phyloP scores from a whole-genome alignment of 2,329 filamentous ascomycete species.

The Penicillium sp. region DNA sequence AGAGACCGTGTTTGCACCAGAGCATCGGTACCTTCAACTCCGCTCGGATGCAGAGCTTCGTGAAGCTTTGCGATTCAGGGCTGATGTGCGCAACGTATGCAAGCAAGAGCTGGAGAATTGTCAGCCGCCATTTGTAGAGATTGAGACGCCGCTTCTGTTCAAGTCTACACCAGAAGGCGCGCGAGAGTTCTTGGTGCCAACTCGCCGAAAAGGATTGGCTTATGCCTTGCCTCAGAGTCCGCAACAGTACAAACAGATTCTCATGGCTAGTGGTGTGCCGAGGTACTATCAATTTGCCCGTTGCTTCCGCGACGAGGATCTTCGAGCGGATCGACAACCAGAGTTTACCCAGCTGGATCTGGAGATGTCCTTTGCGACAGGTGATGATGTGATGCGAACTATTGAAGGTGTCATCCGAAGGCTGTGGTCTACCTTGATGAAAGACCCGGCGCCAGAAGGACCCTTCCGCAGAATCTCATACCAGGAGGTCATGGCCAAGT shows the following conservation, averaged over 20 bases:
- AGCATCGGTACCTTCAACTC: constrained; percentile 77
- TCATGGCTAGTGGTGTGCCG: constrained; percentile 82
- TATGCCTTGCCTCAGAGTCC: constrained; percentile 95
- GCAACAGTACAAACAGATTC: constrained; percentile 96
- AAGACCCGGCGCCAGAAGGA: constrained; percentile 38
- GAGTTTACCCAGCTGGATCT: constrained; percentile 97
- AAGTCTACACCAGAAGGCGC: constrained; percentile 97
- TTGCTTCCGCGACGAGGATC: constrained; percentile 93
- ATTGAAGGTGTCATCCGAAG: constrained; percentile 50
- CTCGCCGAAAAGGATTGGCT: constrained; percentile 65
- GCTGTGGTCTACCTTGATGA: constrained; percentile 52
- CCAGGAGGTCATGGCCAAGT: constrained; percentile 67
- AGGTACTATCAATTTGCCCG: constrained; percentile 89
- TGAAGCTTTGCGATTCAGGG: constrained; percentile 66
- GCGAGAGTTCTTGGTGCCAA: constrained; percentile 89
- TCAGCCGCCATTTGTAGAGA: constrained; percentile 59
- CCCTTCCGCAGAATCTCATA: constrained; percentile 64
- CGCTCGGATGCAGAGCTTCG: constrained; percentile 65
- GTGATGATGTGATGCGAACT: constrained; percentile 61
- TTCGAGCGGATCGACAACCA: constrained; percentile 85
- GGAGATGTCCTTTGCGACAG: constrained; percentile 81
- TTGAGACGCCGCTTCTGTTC: constrained; percentile 92
- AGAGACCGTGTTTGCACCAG: constrained; percentile 66
- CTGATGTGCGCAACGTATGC: constrained; percentile 52
- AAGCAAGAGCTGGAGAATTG: constrained; percentile 52